Conservation (phyloP, 1,139 yeast genomes). For the Debaryomyces sp. region DNA sequence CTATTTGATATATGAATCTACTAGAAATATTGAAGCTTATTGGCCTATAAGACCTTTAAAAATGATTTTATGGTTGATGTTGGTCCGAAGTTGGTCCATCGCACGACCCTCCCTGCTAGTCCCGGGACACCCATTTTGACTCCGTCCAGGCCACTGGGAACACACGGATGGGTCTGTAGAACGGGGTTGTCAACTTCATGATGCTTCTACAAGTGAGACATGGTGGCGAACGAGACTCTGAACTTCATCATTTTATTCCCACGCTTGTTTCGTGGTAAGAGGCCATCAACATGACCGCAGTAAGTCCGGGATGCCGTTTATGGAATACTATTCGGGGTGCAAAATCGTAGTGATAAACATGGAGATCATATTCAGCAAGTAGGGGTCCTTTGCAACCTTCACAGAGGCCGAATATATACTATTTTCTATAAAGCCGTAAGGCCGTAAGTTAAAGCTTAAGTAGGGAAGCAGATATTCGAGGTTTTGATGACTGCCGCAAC, state of each 20-base stretch:
- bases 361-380: not conserved
- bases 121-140: not conserved
- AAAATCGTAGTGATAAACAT: not conserved
- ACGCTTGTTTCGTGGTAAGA: not conserved
- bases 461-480: not conserved
- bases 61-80: constrained; percentile 7
- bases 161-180: not conserved
- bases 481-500: not conserved
- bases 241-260: not conserved
- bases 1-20: constrained; percentile 3
- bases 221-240: not conserved
- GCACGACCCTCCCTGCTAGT: constrained; percentile 5
- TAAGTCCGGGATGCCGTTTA: not conserved
- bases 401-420: not conserved
- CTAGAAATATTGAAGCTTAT: not conserved
- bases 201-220: not conserved
- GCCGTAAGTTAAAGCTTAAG: not conserved
- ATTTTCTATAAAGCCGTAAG: not conserved
- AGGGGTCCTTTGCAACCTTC: not conserved
- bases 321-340: not conserved
- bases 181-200: not conserved
- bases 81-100: constrained; percentile 5
- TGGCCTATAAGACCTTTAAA: not conserved
- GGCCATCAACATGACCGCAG: not conserved
- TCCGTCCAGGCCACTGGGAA: not conserved